phyloP scores from a whole-genome alignment of 2,329 filamentous ascomycete species.

The Penicillium hordei region DNA sequence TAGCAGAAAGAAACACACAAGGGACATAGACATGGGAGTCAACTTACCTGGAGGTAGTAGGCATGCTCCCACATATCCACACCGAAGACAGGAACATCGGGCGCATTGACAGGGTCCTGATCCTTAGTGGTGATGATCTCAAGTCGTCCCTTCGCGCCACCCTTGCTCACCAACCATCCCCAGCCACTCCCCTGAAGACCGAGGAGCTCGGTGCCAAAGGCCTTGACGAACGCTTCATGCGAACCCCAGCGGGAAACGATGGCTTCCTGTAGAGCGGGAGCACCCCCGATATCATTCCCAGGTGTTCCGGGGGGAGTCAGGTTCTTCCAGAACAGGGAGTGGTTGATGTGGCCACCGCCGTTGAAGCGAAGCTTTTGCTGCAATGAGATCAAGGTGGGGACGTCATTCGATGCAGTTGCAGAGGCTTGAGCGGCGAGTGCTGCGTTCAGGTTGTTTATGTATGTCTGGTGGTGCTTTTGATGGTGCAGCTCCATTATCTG shows the following conservation, averaged over 20 bases:
- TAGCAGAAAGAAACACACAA: not conserved
- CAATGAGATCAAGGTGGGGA: constrained; percentile 65
- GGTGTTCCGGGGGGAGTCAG: constrained; percentile 61
- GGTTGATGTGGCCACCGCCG: constrained; percentile 90
- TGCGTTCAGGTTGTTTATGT: constrained; percentile 83
- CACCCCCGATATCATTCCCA: constrained; percentile 56
- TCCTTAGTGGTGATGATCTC: constrained; percentile 80
- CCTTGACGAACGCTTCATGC: constrained; percentile 63
- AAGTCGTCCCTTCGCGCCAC: constrained; percentile 57
- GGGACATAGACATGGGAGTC: not conserved
- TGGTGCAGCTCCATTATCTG: constrained; percentile 96
- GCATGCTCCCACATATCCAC: constrained; percentile 95
- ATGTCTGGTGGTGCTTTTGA: constrained; percentile 89
- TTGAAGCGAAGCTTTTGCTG: constrained; percentile 79
- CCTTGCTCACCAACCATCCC: constrained; percentile 78
- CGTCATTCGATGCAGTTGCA: constrained; percentile 58
- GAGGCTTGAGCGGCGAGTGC: constrained; percentile 65
- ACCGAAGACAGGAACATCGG: constrained; percentile 73
- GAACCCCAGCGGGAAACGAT: constrained; percentile 69
- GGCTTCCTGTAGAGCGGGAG: constrained; percentile 59
- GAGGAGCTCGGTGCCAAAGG: constrained; percentile 65
- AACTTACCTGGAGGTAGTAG: constrained; percentile 73
- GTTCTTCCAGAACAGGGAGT: constrained; percentile 89
- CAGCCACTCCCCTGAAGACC: constrained; percentile 81
- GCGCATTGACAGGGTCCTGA: constrained; percentile 77